Evolutionary conservation across 2,329 filamentous ascomycete genomes (phyloP).

Genomic region (Gyromitra esculenta): DNA sequence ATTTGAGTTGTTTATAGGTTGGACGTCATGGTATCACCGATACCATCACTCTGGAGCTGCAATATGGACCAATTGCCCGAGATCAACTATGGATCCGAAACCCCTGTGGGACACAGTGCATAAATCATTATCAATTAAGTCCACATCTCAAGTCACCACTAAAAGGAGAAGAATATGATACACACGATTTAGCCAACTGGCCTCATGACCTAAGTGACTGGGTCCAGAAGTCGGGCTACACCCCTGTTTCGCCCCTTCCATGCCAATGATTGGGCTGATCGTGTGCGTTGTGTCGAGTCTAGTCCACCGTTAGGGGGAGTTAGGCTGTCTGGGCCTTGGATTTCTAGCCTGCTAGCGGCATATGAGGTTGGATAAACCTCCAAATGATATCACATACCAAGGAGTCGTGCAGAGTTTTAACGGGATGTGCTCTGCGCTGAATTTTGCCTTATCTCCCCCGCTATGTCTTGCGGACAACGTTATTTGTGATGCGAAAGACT

Average conservation of each 20-base stretch:
- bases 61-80: not conserved
- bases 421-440: slow-evolving; percentile 37
- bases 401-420: slow-evolving; percentile 46
- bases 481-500: slow-evolving; percentile 35
- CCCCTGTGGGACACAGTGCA: slow-evolving; percentile 13
- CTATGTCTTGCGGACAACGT: slow-evolving; percentile 29
- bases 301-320: slow-evolving; percentile 33
- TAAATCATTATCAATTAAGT: slow-evolving; percentile 24
- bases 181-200: slow-evolving; percentile 22
- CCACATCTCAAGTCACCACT: slow-evolving; percentile 33
- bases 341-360: slow-evolving; percentile 32
- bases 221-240: slow-evolving; percentile 28
- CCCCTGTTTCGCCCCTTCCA: slow-evolving; percentile 34
- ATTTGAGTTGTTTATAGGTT: not conserved
- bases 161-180: slow-evolving; percentile 3
- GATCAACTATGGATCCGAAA: not conserved
- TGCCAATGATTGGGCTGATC: slow-evolving; percentile 46
- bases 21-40: not conserved
- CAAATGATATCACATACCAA: slow-evolving; percentile 50
- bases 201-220: slow-evolving; percentile 35
- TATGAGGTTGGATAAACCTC: slow-evolving; percentile 34
- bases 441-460: slow-evolving; percentile 41
- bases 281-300: slow-evolving; percentile 43
- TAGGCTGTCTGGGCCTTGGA: slow-evolving; percentile 33
- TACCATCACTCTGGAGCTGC: not conserved